A percentile compares a stretch with the other conserved stretches of the same genome.
These are phyloP conservation scores for Entoloma clypeatum DNA, from an alignment of 1,284 basidiomycete species.

Conservation along the genomic window DNA sequence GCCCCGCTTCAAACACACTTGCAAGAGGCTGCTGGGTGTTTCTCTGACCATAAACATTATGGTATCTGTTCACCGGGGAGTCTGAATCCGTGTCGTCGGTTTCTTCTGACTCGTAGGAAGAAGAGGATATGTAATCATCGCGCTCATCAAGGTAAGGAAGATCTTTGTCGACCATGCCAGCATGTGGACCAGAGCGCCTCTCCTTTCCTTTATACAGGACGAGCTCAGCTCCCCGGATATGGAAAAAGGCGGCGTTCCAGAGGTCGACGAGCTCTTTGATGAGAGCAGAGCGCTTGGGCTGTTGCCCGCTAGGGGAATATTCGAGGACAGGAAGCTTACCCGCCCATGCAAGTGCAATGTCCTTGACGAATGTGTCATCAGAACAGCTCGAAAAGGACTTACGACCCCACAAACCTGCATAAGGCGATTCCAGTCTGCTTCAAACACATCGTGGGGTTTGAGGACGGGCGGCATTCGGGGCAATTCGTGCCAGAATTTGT, in stretches of 20 bases:
- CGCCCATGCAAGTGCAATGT: slow-evolving; percentile 66
- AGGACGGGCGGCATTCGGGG: slow-evolving; percentile 70
- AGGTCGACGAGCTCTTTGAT: slow-evolving; percentile 68
- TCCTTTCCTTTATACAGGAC: slow-evolving; percentile 73
- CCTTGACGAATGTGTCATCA: slow-evolving; percentile 38
- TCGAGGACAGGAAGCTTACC: slow-evolving; percentile 64
- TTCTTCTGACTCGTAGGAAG: slow-evolving; percentile 34
- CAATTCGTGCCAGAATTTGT: slow-evolving; percentile 58
- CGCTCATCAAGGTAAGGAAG: slow-evolving; percentile 46
- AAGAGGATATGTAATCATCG: slow-evolving; percentile 35
- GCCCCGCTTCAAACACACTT: slow-evolving; percentile 45
- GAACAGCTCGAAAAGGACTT: slow-evolving; percentile 4
- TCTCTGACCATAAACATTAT: slow-evolving; percentile 35
- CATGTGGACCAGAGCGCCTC: slow-evolving; percentile 59
- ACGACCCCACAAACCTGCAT: slow-evolving; percentile 50
- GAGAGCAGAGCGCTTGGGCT: slow-evolving; percentile 54
- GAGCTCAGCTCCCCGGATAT: slow-evolving; percentile 64
- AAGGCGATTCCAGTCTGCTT: slow-evolving; percentile 73
- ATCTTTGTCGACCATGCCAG: slow-evolving; percentile 50
- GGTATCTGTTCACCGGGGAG: slow-evolving; percentile 29
- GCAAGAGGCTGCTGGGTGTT: slow-evolving; percentile 20
- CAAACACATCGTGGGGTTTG: slow-evolving; percentile 70
- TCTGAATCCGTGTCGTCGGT: slow-evolving; percentile 42
- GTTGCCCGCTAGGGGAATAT: slow-evolving; percentile 39
- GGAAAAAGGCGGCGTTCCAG: slow-evolving; percentile 75